These are phyloP conservation scores for Maudiozyma bulderi DNA, from an alignment of 805 yeast genomes.

Conservation along the genomic window DNA sequence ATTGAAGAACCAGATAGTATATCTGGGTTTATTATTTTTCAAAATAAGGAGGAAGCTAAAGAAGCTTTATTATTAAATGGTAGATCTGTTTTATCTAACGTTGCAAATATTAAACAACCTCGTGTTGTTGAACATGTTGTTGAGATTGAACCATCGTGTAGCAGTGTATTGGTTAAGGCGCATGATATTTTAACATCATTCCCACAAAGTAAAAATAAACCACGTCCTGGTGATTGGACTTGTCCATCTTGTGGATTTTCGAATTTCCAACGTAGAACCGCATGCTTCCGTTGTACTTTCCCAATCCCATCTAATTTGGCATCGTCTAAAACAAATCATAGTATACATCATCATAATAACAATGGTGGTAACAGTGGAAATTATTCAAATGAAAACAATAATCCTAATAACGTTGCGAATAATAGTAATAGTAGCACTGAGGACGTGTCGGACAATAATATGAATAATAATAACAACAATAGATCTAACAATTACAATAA, in stretches of 20 bases:
- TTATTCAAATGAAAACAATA: conserved; percentile 4
- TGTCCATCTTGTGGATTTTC: conserved; percentile 94
- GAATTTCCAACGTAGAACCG: conserved; percentile 87
- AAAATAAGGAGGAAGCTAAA: conserved; percentile 76
- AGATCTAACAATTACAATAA: conserved; percentile 3
- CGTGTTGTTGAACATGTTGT: conserved; percentile 49
- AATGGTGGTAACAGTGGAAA: conserved; percentile 5
- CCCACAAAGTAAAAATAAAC: conserved; percentile 77
- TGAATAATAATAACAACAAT: conserved; percentile 5
- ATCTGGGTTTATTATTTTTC: conserved; percentile 78
- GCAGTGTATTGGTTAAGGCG: conserved; percentile 68
- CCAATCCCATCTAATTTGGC: conserved; percentile 45
- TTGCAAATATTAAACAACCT: conserved; percentile 29
- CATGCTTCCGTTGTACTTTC: conserved; percentile 86
- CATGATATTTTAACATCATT: conserved; percentile 74
- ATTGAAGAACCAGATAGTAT: conserved; percentile 41
- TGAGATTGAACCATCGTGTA: conserved; percentile 82
- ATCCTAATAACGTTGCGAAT: not conserved
- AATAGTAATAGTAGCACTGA: not conserved
- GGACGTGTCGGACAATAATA: not conserved
- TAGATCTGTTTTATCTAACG: conserved; percentile 33
- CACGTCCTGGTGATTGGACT: conserved; percentile 97
- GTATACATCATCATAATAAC: conserved; percentile 1
- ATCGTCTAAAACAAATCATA: not conserved
- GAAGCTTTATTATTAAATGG: conserved; percentile 77